Base-by-base conservation (phyloP, 495 filamentous ascomycete genomes). In the Hypoxylon crocopeplum region DNA sequence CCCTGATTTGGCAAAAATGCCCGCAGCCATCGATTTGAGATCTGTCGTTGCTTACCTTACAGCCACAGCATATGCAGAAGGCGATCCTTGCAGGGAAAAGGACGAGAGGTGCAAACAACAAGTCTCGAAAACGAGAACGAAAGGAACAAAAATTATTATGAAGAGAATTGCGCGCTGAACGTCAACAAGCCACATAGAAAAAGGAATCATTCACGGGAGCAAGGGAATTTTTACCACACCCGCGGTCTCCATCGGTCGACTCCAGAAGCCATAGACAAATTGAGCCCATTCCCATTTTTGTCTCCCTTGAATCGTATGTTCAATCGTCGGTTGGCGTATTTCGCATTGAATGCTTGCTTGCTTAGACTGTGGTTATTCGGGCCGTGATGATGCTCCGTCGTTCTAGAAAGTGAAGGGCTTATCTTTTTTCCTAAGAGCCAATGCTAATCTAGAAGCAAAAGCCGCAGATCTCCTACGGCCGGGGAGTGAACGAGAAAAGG, bases 381-480 rank as follows among this genome's bases (percentile, higher is more conserved):
- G 20, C 60, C 59, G 52, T 37, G 22, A 54, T 19, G 7, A 27
- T 45, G 2, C 10, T 33, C n/a, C 7, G 33, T 29, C 27, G 16
- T 52, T 12, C 12, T 48, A 12, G 13, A 38, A 24, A 40, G 17
- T 10, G 34, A 32, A 58, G 12, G 27, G 32, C 25, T 22, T 58
- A 21, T 57, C 30, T 21, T 37, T 30, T 44, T 32, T 39, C 15
- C 16, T 34, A 16, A 29, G 48, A 19, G 11, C 25, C 40, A 15
- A 46, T 32, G 8, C 42, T 22, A 48, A 29, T 24, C 48, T 32
- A 42, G 53, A 59, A 55, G 48, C 45, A 64, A 55, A 40, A 36
- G 32, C 19, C 60, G 60, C 60, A 21, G 38, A 59, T 64, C 55
- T 64, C 61, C 61, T 64, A 55, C 8, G n/a, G 21, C 55, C 55